Evolutionary conservation across 306 rosid species (phyloP).

Genomic region (Quercus variabilis): DNA sequence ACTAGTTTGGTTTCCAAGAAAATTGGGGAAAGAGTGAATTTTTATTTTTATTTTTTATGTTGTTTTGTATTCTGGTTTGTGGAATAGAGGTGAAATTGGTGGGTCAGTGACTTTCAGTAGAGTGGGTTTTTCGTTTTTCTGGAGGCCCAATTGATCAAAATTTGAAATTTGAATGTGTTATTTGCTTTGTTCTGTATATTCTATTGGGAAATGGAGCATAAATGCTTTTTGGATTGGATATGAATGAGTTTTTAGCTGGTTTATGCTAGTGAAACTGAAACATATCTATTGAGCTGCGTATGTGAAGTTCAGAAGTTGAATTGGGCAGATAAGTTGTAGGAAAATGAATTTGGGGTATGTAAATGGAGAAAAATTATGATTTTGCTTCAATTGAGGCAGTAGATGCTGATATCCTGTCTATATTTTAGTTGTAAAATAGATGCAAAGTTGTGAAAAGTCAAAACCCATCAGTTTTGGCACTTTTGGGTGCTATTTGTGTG

Average conservation of each 20-base stretch:
- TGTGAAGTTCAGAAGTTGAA: constrained; percentile 13
- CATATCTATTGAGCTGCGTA: not conserved
- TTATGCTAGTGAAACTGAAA: constrained; percentile 21
- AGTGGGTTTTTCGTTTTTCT: constrained; percentile 18
- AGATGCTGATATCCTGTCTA: not conserved
- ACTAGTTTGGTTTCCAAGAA: constrained; percentile 32
- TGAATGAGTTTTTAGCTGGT: constrained; percentile 21
- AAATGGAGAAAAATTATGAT: not conserved
- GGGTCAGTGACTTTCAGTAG: constrained; percentile 14
- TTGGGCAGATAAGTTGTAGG: not conserved
- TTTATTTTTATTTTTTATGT: constrained; percentile 3
- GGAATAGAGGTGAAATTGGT: constrained; percentile 8
- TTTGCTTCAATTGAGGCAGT: not conserved
- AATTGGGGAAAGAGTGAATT: constrained; percentile 12
- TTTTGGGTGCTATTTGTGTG: not conserved
- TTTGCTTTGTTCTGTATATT: constrained; percentile 1
- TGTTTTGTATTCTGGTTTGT: constrained; percentile 8
- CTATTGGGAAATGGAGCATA: constrained; percentile 6
- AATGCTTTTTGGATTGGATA: constrained; percentile 20
- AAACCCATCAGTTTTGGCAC: not conserved
- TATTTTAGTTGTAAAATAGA: not conserved
- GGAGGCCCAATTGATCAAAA: constrained; percentile 24
- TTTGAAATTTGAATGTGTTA: constrained; percentile 17
- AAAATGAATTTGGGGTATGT: not conserved
- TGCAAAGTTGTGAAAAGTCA: not conserved